Base-by-base conservation (phyloP, 805 yeast genomes). In the Lipomyces kockii region DNA sequence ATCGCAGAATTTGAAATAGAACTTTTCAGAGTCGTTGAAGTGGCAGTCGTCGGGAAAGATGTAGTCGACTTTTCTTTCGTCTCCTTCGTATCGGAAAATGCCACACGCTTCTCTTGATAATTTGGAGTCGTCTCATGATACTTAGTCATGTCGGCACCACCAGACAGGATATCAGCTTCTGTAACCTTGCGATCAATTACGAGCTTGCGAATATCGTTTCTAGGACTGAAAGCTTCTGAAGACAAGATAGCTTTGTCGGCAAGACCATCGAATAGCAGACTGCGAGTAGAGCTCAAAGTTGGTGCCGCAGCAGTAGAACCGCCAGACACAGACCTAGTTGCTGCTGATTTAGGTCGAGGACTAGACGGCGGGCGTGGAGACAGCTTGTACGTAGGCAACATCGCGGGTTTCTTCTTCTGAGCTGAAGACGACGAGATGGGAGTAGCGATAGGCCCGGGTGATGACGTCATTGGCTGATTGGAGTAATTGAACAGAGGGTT, bases 181-280 rank as follows among this genome's bases (percentile, higher is more conserved):
- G 76, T 65, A 7, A 68, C 65, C 27, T 69, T 70, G 7, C 83
- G 83, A 56, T 86, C 87, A 67, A 88, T 83, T 3, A 86, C 81
- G 64, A 89, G 79, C 68, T 83, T 82, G 60, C 85, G 85, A 69
- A 85, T 81, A 66, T 83, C 84, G 54, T 81, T 79, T 61, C 86
- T 83, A 43, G 91, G 91, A 2, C 88, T 85, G 76, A 90, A 90
- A 3, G 90, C 86, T 54, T 86, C 89, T n/a, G 91, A 86, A 2
- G 89, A 81, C 67, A 89, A 77, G 68, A 91, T 89, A 3, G 91
- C 89, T 62, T 84, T 83, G 76, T 90, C 93, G 3, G 91, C 86
- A 34, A 80, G 77, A 34, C 82, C 73, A 65, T 81, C 81, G 74
- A 84, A 80, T 27, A 85, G 64, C 61, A 69, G 51, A 27, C 55